These are phyloP conservation scores for Aureobasidium sp. DNA, from an alignment of 2,329 filamentous ascomycete species.

Conservation along the genomic window DNA sequence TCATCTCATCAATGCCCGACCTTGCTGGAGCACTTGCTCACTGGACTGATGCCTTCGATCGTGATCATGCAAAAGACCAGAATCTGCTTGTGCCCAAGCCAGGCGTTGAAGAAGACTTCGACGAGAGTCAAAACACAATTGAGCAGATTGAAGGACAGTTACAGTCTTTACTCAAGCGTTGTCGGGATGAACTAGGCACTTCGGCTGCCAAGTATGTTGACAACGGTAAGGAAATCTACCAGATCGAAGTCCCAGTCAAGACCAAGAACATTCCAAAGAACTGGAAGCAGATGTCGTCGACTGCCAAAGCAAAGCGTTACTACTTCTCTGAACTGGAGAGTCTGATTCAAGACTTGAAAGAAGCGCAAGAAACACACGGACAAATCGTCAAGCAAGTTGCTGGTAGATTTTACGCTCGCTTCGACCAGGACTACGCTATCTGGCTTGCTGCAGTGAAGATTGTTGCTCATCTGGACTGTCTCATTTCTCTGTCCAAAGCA, in stretches of 20 bases:
- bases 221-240: slow-evolving; percentile 94
- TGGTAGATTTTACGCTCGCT: slow-evolving; percentile 72
- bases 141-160: slow-evolving; percentile 67
- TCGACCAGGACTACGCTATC: slow-evolving; percentile 74
- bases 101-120: slow-evolving; percentile 87
- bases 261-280: slow-evolving; percentile 67
- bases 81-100: slow-evolving; percentile 77
- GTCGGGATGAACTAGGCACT: slow-evolving; percentile 65
- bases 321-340: slow-evolving; percentile 78
- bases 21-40: slow-evolving; percentile 63
- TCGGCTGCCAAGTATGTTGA: slow-evolving; percentile 53
- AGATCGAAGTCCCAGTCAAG: slow-evolving; percentile 81
- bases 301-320: slow-evolving; percentile 81
- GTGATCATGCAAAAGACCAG: slow-evolving; percentile 64
- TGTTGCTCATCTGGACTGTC: slow-evolving; percentile 84
- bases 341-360: slow-evolving; percentile 79
- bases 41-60: slow-evolving; percentile 91
- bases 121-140: slow-evolving; percentile 69
- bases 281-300: slow-evolving; percentile 97
- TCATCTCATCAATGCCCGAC: slow-evolving; percentile 80
- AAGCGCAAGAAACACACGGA: slow-evolving; percentile 86
- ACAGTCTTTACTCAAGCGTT: slow-evolving; percentile 59
- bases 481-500: slow-evolving; percentile 85
- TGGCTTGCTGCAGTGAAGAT: slow-evolving; percentile 91
- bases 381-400: slow-evolving; percentile 86